A percentile compares a stretch with the other conserved stretches of the same genome.
Conservation (phyloP, 2,329 filamentous ascomycete genomes). For the Immersiporthe knoxdaviesiana region DNA sequence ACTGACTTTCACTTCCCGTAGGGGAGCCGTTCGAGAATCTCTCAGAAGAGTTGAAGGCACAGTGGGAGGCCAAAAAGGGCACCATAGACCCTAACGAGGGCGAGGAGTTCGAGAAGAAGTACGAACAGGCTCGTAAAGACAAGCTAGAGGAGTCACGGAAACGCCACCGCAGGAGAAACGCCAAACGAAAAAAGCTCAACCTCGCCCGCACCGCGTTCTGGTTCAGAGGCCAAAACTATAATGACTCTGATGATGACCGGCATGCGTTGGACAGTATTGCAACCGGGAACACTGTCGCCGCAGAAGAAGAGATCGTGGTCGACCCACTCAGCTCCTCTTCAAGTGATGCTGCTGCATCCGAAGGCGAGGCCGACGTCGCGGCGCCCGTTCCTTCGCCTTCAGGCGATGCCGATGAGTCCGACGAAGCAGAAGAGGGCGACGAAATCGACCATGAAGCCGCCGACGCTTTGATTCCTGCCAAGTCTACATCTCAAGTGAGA, state of each 20-base stretch:
- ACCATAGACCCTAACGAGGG: slow-evolving; percentile 39
- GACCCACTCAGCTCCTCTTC: background rate
- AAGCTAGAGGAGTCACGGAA: slow-evolving; percentile 37
- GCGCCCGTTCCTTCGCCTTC: background rate
- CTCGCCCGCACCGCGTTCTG: slow-evolving; percentile 42
- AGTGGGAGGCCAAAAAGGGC: slow-evolving; percentile 50
- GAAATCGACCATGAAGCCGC: slow-evolving; percentile 16
- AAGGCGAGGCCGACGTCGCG: background rate
- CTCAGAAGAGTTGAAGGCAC: slow-evolving; percentile 40
- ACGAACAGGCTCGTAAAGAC: slow-evolving; percentile 39
- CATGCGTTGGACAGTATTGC: background rate
- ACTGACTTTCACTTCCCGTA: background rate
- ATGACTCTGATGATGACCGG: slow-evolving; percentile 23
- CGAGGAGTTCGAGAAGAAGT: slow-evolving; percentile 44
- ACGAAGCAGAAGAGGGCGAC: slow-evolving; percentile 26
- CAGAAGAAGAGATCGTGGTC: background rate
- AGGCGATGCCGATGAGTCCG: background rate
- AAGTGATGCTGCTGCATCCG: slow-evolving; percentile 4
- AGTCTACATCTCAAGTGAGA: slow-evolving; percentile 11
- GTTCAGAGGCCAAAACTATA: slow-evolving; percentile 14
- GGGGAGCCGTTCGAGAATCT: slow-evolving; percentile 53
- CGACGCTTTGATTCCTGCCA: background rate
- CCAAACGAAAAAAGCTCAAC: slow-evolving; percentile 45
- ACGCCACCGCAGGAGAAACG: slow-evolving; percentile 50
- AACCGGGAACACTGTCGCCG: background rate